These are phyloP conservation scores for Ascochyta pisi DNA, from an alignment of 2,329 filamentous ascomycete species.

Conservation along the genomic window DNA sequence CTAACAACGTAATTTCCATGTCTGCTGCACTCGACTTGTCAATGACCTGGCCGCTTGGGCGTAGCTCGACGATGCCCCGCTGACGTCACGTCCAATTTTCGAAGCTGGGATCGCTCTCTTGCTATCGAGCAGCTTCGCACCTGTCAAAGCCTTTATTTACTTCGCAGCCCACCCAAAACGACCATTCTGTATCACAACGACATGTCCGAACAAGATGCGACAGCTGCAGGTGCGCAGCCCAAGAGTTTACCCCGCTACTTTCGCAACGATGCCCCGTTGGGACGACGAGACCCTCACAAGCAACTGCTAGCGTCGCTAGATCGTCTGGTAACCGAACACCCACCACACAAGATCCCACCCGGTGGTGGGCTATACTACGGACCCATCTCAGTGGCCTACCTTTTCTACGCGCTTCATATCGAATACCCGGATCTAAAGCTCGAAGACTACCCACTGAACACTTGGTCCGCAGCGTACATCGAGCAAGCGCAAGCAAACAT, in stretches of 20 bases:
- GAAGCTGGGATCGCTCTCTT: background rate
- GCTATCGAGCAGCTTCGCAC: background rate
- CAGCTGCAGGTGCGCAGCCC: slow-evolving; percentile 23
- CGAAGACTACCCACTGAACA: slow-evolving; percentile 55
- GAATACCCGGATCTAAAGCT: slow-evolving; percentile 57
- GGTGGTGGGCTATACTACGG: slow-evolving; percentile 60
- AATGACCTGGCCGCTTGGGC: background rate
- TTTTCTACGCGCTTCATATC: slow-evolving; percentile 58
- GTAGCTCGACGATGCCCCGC: slow-evolving; percentile 18
- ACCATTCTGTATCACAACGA: background rate
- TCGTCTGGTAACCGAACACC: slow-evolving; percentile 56
- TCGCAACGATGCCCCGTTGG: slow-evolving; percentile 48
- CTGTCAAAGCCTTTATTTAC: slow-evolving; percentile 2
- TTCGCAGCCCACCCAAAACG: background rate
- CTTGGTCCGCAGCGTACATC: slow-evolving; percentile 59
- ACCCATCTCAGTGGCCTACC: slow-evolving; percentile 57
- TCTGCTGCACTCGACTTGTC: background rate
- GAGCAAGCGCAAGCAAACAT: slow-evolving; percentile 59
- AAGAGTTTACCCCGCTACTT: slow-evolving; percentile 50
- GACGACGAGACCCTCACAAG: slow-evolving; percentile 55
- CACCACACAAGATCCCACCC: slow-evolving; percentile 54
- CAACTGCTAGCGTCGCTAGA: slow-evolving; percentile 59
- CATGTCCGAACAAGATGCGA: slow-evolving; percentile 38
- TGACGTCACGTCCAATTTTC: slow-evolving; percentile 28
- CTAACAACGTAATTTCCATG: background rate